A percentile compares a stretch with the other conserved stretches of the same genome.
phyloP scores from a whole-genome alignment of 441 rosid genomes.

The Croton laevigatus region DNA sequence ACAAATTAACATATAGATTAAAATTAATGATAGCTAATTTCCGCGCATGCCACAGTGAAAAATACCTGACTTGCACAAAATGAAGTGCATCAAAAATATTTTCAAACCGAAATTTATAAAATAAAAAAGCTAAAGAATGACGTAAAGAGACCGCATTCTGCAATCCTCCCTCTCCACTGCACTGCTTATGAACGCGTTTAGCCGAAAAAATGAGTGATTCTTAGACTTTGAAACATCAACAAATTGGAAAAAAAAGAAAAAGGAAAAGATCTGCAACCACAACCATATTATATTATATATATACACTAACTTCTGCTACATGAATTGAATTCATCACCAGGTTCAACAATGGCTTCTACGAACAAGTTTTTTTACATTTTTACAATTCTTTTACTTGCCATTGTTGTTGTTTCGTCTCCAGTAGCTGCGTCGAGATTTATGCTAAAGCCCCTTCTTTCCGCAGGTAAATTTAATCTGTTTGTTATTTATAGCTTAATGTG shows the following conservation, averaged over 20 bases:
- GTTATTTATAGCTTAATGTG: background rate
- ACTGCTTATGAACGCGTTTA: background rate
- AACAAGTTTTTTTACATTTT: background rate
- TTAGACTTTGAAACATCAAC: background rate
- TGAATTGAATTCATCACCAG: background rate
- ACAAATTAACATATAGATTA: background rate
- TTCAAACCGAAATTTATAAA: background rate
- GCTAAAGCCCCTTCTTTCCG: background rate
- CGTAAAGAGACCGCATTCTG: background rate
- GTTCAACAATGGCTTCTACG: background rate
- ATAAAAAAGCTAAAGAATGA: background rate
- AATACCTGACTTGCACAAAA: background rate
- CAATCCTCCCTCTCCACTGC: too few species aligned
- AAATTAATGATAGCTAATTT: background rate
- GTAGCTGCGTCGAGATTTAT: slow-evolving; percentile 1
- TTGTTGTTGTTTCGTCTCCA: background rate
- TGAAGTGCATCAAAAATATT: background rate
- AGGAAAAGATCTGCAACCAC: too few species aligned
- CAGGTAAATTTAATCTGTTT: background rate
- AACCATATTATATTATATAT: background rate
- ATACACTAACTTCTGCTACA: background rate
- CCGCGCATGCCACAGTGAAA: background rate
- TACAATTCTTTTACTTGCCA: background rate
- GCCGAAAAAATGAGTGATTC: background rate
- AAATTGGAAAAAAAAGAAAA: too few species aligned